phyloP scores from a whole-genome alignment of 2,329 filamentous ascomycete species.

The Macroventuria anomochaeta region DNA sequence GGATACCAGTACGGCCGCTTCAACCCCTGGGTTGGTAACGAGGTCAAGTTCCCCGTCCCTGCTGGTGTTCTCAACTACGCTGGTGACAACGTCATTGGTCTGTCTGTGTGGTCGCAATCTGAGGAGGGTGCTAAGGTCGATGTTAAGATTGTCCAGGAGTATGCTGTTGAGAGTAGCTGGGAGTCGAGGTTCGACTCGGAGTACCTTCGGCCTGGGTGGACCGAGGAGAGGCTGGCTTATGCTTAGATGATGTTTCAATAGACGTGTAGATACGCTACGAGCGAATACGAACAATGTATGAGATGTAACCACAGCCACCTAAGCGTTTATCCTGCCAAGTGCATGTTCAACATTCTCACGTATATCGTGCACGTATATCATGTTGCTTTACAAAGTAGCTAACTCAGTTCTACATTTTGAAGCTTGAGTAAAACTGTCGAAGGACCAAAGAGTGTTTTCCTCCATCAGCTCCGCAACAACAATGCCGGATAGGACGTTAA shows the following conservation, averaged over 20 bases:
- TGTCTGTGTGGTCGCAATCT: conserved; percentile 67
- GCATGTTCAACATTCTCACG: too few relatives aligned
- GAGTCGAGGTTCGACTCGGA: conserved; percentile 57
- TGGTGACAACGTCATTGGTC: conserved; percentile 63
- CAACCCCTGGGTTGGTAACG: conserved; percentile 66
- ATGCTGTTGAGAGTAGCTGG: conserved; percentile 61
- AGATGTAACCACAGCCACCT: not conserved
- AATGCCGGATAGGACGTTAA: too few relatives aligned
- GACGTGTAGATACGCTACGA: not conserved
- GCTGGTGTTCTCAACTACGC: conserved; percentile 64
- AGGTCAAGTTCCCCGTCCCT: conserved; percentile 66
- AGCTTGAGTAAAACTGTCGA: too few relatives aligned
- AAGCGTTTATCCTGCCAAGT: not conserved
- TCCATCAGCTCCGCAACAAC: too few relatives aligned
- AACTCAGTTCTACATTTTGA: too few relatives aligned
- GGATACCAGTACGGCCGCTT: conserved; percentile 69
- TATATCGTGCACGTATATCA: too few relatives aligned
- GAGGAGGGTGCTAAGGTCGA: conserved; percentile 59
- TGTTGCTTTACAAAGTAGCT: too few relatives aligned
- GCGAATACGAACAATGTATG: not conserved
- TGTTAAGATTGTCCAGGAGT: conserved; percentile 61
- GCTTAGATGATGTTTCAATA: conserved; percentile 20
- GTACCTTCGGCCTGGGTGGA: conserved; percentile 61
- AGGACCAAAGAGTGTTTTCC: too few relatives aligned
- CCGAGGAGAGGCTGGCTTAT: conserved; percentile 41